These are phyloP conservation scores for Cairneyella variabilis DNA, from an alignment of 495 filamentous ascomycete species.

Conservation along the genomic window DNA sequence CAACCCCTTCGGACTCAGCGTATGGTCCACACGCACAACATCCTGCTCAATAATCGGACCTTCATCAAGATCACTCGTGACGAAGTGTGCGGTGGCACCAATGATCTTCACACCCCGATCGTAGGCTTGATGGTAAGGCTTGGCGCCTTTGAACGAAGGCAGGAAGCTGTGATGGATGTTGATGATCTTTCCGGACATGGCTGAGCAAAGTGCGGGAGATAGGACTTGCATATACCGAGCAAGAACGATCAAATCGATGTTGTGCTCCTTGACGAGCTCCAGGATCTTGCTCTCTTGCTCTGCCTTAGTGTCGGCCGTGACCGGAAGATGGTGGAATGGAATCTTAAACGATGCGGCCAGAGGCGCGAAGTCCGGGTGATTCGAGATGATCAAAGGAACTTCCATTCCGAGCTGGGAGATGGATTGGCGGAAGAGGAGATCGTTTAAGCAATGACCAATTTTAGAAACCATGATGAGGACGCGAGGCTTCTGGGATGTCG, in stretches of 20 bases:
- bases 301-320: slow-evolving; percentile 63
- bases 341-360: slow-evolving; percentile 68
- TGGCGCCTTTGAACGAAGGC: slow-evolving; percentile 75
- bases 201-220: slow-evolving; percentile 62
- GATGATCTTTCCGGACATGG: slow-evolving; percentile 72
- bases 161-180: slow-evolving; percentile 81
- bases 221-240: slow-evolving; percentile 86
- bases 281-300: slow-evolving; percentile 63
- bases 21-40: slow-evolving; percentile 63
- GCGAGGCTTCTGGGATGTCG: slow-evolving; percentile 57
- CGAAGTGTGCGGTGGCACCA: slow-evolving; percentile 73
- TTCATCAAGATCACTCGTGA: slow-evolving; percentile 72
- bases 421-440: slow-evolving; percentile 68
- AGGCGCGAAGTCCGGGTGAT: slow-evolving; percentile 66
- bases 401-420: slow-evolving; percentile 64
- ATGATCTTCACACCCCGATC: slow-evolving; percentile 78
- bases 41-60: slow-evolving; percentile 79
- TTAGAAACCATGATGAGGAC: slow-evolving; percentile 81
- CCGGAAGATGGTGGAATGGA: slow-evolving; percentile 69
- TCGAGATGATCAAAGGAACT: slow-evolving; percentile 65
- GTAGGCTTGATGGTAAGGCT: slow-evolving; percentile 77
- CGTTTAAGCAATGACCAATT: slow-evolving; percentile 76
- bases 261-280: slow-evolving; percentile 56
- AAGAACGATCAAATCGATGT: slow-evolving; percentile 68
- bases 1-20: slow-evolving; percentile 64